These are phyloP conservation scores for Zygosaccharomyces lentus DNA, from an alignment of 805 yeast genomes.

Conservation along the genomic window DNA sequence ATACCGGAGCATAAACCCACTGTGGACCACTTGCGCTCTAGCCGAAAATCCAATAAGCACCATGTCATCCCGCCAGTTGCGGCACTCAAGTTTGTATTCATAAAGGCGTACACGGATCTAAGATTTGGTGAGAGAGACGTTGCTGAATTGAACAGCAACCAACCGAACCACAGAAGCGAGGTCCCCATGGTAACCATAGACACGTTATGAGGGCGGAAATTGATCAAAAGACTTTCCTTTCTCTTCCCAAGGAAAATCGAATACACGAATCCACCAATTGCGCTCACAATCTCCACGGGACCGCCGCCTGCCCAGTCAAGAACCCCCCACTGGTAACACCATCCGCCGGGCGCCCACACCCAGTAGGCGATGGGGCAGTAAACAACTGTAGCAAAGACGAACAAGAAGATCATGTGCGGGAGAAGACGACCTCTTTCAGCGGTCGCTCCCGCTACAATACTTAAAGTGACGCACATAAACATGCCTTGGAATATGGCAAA, in stretches of 20 bases:
- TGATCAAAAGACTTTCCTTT: slow-evolving; percentile 67
- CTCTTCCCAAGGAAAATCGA: slow-evolving; percentile 79
- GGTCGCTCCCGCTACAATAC: slow-evolving; percentile 86
- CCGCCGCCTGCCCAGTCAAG: slow-evolving; percentile 98
- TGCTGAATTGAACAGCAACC: slow-evolving; percentile 95
- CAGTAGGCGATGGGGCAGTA: slow-evolving; percentile 94
- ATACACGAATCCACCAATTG: slow-evolving; percentile 84
- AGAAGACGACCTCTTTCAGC: slow-evolving; percentile 90
- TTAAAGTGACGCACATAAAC: slow-evolving; percentile 87
- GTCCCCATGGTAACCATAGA: slow-evolving; percentile 89
- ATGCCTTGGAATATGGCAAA: slow-evolving; percentile 86
- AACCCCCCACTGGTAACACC: slow-evolving; percentile 92
- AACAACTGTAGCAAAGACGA: slow-evolving; percentile 86
- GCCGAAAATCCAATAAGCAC: slow-evolving; percentile 84
- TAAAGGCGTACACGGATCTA: slow-evolving; percentile 81
- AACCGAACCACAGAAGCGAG: slow-evolving; percentile 82
- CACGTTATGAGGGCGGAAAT: slow-evolving; percentile 93
- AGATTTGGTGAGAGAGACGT: slow-evolving; percentile 78
- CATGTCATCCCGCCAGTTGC: slow-evolving; percentile 88
- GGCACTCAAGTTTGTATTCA: slow-evolving; percentile 88
- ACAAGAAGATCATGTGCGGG: slow-evolving; percentile 77
- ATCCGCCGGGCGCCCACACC: slow-evolving; percentile 91
- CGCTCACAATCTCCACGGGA: slow-evolving; percentile 89
- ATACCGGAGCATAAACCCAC: slow-evolving; percentile 95
- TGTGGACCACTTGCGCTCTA: slow-evolving; percentile 87